Base-by-base conservation (phyloP, 2,329 filamentous ascomycete species). In the Cercospora sp. region DNA sequence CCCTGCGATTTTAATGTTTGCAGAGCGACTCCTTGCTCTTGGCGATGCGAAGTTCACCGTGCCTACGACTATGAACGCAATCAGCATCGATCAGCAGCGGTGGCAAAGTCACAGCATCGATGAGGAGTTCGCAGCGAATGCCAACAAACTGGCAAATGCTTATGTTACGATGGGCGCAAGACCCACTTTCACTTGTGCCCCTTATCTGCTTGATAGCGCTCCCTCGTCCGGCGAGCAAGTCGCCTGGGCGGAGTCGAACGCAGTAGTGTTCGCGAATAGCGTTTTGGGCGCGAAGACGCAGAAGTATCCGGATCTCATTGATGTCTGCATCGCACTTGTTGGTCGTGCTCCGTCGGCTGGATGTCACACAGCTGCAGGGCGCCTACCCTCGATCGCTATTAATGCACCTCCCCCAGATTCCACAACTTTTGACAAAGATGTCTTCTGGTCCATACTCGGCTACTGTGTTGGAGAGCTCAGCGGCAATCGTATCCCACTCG, bases 241-340 rank as follows among this genome's bases (percentile, higher is more conserved):
- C 2, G 80, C 75, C 0, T 83, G 82, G 80, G 80, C 79, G 0
- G 81, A 83, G 68, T 83, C 81, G 0, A 83, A 83, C 67, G 82
- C 81, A 0, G 82, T 83, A 0, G 79, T 83, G 0, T 83, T 77
- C 65, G 81, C 81, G 1, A 84, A 84, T 51, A 83, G 81, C 64
- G 79, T 83, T 0, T 76, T 84, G 0, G 82, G 81, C 0, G 81
- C 82, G 0, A 76, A 77, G 20, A 83, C 82, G 0, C 77, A 79
- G 64, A 84, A 84, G 65, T 83, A 82, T 65, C 82, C 82, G 0
- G 81, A 83, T 61, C 81, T 80, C 39, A 75, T 84, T 2, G 82
- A 84, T 33, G 76, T 83, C 5, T 79, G 75, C 48, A 81, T 83
- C 39, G 81, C 81, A 0, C 64, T 84, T 57, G 83, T 81, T 0